Conservation (phyloP, 345 rosid genomes). For the Jatropha curcas region DNA sequence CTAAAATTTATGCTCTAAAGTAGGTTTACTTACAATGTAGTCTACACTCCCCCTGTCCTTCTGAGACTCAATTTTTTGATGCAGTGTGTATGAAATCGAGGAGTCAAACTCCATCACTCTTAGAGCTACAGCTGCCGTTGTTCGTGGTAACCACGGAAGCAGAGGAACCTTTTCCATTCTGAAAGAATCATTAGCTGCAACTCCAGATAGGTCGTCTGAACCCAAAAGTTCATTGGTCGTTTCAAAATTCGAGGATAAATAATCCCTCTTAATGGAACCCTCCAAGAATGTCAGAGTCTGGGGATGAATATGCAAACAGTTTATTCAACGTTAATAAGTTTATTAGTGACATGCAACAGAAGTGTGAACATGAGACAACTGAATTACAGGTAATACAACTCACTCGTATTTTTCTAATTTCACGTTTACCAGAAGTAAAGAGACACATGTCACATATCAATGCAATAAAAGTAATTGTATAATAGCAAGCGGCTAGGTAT, state of each 20-base stretch:
- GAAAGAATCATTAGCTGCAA: conserved; percentile 22
- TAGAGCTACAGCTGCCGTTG: conserved; percentile 71
- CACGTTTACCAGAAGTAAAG: neutral
- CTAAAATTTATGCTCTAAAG: neutral
- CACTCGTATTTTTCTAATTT: neutral
- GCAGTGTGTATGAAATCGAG: conserved; percentile 47
- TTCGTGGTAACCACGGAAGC: conserved; percentile 81
- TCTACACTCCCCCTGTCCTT: conserved; percentile 47
- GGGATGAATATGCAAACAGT: neutral
- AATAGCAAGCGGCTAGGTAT: too few relatives aligned
- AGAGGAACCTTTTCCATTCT: conserved; percentile 31
- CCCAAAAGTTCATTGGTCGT: conserved; percentile 64
- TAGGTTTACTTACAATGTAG: conserved; percentile 46
- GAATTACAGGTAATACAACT: neutral
- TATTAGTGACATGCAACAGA: too few relatives aligned
- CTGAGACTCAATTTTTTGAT: conserved; percentile 46
- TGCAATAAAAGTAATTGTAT: neutral
- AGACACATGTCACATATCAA: neutral
- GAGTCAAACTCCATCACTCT: conserved; percentile 68
- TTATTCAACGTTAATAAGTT: too few relatives aligned
- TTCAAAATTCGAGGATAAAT: conserved; percentile 60
- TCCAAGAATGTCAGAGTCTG: conserved; percentile 72
- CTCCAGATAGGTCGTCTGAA: conserved; percentile 19
- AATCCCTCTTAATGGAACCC: conserved; percentile 56
- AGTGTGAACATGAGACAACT: too few relatives aligned